Evolutionary conservation across 495 filamentous ascomycete species (phyloP).

Genomic region (Astrothelium macrocarpum): DNA sequence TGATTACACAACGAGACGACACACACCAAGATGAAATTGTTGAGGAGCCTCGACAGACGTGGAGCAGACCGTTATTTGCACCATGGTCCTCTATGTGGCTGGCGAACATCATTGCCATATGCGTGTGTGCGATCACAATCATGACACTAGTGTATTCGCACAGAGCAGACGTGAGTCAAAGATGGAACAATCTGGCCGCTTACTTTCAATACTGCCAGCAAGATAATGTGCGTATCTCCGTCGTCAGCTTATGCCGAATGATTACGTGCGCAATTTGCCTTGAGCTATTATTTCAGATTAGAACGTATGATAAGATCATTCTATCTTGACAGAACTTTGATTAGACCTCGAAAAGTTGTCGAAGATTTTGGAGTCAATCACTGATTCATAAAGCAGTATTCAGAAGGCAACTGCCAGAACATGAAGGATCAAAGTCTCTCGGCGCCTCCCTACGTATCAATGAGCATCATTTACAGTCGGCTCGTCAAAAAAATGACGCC

Average conservation of each 20-base stretch:
- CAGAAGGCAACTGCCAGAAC: background rate
- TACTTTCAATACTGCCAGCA: background rate
- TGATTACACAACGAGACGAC: background rate
- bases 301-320: no score
- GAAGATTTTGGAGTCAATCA: background rate
- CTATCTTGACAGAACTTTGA: no score
- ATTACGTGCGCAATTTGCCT: background rate
- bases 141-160: background rate
- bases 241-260: background rate
- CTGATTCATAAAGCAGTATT: background rate
- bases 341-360: background rate
- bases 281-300: background rate
- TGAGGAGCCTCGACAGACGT: background rate
- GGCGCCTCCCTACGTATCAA: background rate
- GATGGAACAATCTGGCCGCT: background rate
- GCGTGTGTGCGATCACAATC: background rate
- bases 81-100: conserved; percentile 4
- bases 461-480: background rate
- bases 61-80: background rate
- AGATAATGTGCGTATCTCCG: background rate
- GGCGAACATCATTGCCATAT: conserved; percentile 2
- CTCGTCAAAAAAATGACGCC: background rate
- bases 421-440: background rate
- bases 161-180: background rate
- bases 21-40: background rate